phyloP scores from a whole-genome alignment of 805 yeast genomes.

The Candida silvicultrix region DNA sequence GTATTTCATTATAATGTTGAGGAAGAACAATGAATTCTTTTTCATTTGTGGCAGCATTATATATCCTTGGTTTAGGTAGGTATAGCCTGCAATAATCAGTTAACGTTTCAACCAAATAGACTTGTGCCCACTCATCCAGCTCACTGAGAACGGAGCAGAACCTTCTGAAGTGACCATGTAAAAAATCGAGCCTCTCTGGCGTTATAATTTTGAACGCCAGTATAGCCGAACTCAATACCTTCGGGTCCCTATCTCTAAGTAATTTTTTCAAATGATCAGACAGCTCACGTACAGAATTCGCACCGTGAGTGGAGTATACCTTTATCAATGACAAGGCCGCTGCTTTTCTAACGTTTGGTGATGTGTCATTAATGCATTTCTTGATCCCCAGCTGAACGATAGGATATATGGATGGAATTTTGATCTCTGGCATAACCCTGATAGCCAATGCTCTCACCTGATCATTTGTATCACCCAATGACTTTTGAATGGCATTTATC shows the following conservation, averaged over 20 bases:
- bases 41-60: constrained; percentile 24
- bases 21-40: constrained; percentile 32
- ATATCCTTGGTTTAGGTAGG: constrained; percentile 46
- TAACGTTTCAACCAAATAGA: constrained; percentile 50
- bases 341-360: constrained; percentile 74
- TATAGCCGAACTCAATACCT: constrained; percentile 68
- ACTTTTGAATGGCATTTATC: constrained; percentile 86
- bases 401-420: constrained; percentile 75
- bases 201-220: constrained; percentile 47
- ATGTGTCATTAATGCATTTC: constrained; percentile 60
- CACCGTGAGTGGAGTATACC: constrained; percentile 35
- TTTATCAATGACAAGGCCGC: constrained; percentile 73
- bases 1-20: constrained; percentile 32
- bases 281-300: constrained; percentile 42
- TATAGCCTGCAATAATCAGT: constrained; percentile 60
- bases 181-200: constrained; percentile 50
- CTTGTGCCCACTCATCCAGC: constrained; percentile 73
- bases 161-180: constrained; percentile 67
- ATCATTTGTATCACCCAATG: constrained; percentile 65
- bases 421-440: constrained; percentile 75
- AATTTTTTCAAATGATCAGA: constrained; percentile 42
- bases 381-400: constrained; percentile 70
- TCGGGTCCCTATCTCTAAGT: constrained; percentile 56
- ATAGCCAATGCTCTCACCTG: constrained; percentile 66
- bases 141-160: constrained; percentile 40